Conservation (phyloP, 176 grass and related monocot species). For the Pontederia paniculata region DNA sequence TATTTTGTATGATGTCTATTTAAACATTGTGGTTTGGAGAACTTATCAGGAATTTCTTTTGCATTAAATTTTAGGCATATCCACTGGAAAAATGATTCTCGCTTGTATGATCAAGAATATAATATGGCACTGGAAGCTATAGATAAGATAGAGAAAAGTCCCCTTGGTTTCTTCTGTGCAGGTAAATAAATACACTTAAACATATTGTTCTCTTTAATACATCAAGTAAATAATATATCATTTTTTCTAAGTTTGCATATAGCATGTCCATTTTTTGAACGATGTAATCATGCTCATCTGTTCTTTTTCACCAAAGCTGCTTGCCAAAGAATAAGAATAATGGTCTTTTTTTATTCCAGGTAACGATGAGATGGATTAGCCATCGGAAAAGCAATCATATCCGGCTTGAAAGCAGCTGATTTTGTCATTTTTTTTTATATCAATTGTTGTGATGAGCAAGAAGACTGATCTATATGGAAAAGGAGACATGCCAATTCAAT, state of each 20-base stretch:
- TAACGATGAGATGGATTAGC: conserved; percentile 90
- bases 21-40: neutral
- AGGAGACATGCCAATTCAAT: too few relatives aligned
- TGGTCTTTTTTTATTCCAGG: conserved; percentile 35
- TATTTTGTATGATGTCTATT: conserved; percentile 10
- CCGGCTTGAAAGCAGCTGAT: too few relatives aligned
- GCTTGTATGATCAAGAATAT: conserved; percentile 76
- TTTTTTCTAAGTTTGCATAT: too few relatives aligned
- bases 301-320: conserved; percentile 7
- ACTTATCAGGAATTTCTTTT: too few relatives aligned
- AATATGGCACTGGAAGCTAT: conserved; percentile 64
- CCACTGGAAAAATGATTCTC: conserved; percentile 92
- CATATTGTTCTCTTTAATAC: too few relatives aligned
- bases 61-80: too few relatives aligned
- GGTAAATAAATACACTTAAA: conserved; percentile 36
- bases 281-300: too few relatives aligned
- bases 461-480: too few relatives aligned
- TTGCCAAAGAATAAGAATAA: conserved; percentile 16
- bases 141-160: conserved; percentile 85
- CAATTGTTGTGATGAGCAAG: too few relatives aligned
- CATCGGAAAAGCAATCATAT: conserved; percentile 79
- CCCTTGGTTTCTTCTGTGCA: conserved; percentile 94
- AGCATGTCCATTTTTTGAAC: too few relatives aligned
- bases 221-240: too few relatives aligned
- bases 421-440: too few relatives aligned